Conservation (phyloP, 441 rosid species). For the Aquilaria agallochum region DNA sequence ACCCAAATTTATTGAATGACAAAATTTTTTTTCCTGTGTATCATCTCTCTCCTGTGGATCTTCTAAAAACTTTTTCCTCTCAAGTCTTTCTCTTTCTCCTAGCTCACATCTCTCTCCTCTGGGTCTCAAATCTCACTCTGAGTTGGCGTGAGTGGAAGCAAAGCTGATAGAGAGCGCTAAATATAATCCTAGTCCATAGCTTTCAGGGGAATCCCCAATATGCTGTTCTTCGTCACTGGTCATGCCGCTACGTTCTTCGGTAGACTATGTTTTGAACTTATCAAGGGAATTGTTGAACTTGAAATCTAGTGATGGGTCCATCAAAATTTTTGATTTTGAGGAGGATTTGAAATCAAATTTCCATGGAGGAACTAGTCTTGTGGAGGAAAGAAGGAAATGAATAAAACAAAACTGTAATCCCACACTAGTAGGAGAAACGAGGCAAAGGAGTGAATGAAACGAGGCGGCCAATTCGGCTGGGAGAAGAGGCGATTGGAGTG, state of each 20-base stretch:
- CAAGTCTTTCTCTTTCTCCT: no score
- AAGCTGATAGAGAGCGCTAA: conserved; percentile 48
- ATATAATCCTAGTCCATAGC: conserved; percentile 21
- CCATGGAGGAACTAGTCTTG: no score
- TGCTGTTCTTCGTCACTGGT: conserved; percentile 43
- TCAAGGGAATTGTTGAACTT: conserved; percentile 13
- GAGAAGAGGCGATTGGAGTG: conserved; percentile 65
- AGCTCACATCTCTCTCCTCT: no score
- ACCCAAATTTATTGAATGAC: no score
- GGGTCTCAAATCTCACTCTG: not conserved
- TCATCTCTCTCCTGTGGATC: no score
- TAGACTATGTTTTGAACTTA: conserved; percentile 16
- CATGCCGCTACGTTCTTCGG: conserved; percentile 38
- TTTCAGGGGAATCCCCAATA: not conserved
- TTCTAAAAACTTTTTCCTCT: no score
- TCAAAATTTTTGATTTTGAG: not conserved
- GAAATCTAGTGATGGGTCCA: conserved; percentile 15
- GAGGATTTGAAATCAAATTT: conserved; percentile 11
- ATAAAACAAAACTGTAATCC: no score
- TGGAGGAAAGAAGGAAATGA: no score
- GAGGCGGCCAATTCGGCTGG: conserved; percentile 58
- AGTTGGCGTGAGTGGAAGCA: conserved; percentile 20
- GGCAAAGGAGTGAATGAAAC: conserved; percentile 5
- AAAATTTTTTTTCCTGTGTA: no score
- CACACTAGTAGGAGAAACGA: no score